A percentile compares a stretch with the other conserved stretches of the same genome.
phyloP scores from a whole-genome alignment of 108 stramenopile genomes.

The Skeletonema potamos region DNA sequence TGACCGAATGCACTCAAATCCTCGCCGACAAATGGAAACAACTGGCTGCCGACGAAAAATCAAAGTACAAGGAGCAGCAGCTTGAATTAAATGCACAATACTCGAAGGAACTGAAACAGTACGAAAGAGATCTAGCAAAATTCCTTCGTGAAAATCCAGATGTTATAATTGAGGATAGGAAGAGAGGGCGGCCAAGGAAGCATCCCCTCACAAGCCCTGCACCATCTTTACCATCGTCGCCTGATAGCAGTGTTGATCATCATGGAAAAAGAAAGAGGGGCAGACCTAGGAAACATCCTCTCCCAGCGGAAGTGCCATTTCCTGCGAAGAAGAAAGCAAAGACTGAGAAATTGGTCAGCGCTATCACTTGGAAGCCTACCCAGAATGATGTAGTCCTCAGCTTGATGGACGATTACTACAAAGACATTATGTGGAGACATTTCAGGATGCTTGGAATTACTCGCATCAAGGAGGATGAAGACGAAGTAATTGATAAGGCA shows the following conservation, averaged over 20 bases:
- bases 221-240: not conserved
- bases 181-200: conserved; percentile 18
- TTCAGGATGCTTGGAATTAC: not conserved
- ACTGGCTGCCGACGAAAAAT: conserved; percentile 9
- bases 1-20: conserved; percentile 19
- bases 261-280: not conserved
- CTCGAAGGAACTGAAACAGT: not conserved
- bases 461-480: conserved; percentile 1
- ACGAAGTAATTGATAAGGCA: not conserved
- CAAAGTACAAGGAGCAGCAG: conserved; percentile 20
- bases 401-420: conserved; percentile 14
- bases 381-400: conserved; percentile 9
- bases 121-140: conserved; percentile 12
- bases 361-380: not conserved
- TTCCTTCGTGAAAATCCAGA: conserved; percentile 16
- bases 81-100: conserved; percentile 2
- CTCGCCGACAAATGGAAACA: conserved; percentile 18
- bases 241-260: not conserved
- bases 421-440: conserved; percentile 1
- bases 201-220: not conserved
- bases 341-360: not conserved
- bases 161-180: conserved; percentile 2
- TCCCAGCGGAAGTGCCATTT: not conserved
- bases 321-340: not conserved
- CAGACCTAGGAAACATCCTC: not conserved